Evolutionary conservation across 2,329 filamentous ascomycete genomes (phyloP), one percentile per base, ranked within the genome.

Genomic region (Aspergillus tamarii): DNA sequence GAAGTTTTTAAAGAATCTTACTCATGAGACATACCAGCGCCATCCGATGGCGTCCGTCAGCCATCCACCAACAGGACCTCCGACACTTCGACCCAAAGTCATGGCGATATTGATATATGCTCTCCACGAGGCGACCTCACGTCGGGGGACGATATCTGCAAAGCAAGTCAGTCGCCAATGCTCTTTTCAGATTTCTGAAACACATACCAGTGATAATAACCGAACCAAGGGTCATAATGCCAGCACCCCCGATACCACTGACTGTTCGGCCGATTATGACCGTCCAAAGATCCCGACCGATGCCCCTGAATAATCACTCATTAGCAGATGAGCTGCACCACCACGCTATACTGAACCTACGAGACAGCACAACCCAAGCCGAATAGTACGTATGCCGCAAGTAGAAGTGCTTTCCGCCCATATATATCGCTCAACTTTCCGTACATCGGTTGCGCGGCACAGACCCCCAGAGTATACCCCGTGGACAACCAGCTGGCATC

Each of bases 21-120:
- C 16, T 1, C 1, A 2, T 11, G 6, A n/a, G 45, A n/a, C 63
- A 1, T 65, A 86, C 87, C 87, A 89, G 74, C 89, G 79, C 89
- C 88, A 91, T 19, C 88, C 88, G 14, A 90, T 81, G 0, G 83
- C 82, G 66, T 90, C 87, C 1, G 87, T 84, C 2, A 90, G 74
- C 70, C 82, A 85, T 2, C 88, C 89, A 1, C 88, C 89, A 0
- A 89, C 61, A 0, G 85, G 83, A 1, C 84, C 85, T 36, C 85
- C 85, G 26, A 83, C 74, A 62, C 80, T 82, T 12, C 83, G 76
- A 12, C 84, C 84, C 0, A 81, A 78, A 0, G 84, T 86, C 65
- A 81, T 79, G 19, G 81, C 74, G 16, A 86, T 76, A 60, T 86
- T 86, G 50, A 85, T 79, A 71, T 85, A 85, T 32, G 82, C 80